A percentile compares a stretch with the other conserved stretches of the same genome.
phyloP scores from a whole-genome alignment of 202 grass and related monocot genomes.

The Dendrocalamus latiflorus region DNA sequence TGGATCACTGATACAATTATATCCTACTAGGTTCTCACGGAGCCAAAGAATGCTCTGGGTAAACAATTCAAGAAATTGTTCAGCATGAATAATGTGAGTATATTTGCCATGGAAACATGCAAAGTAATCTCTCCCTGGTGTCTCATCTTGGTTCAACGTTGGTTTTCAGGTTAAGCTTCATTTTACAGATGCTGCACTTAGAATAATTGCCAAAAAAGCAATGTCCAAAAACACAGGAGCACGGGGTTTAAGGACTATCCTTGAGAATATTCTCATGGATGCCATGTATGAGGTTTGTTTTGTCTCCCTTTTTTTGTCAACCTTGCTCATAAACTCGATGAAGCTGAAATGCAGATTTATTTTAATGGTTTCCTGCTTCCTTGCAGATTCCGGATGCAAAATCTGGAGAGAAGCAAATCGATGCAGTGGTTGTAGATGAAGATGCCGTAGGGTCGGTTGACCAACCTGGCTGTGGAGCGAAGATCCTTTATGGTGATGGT shows the following conservation, averaged over 20 bases:
- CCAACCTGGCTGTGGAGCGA: constrained; percentile 71
- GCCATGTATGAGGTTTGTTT: constrained; percentile 93
- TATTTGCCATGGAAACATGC: constrained; percentile 8
- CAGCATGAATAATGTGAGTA: constrained; percentile 95
- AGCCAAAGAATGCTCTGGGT: constrained; percentile 94
- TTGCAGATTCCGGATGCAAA: constrained; percentile 89
- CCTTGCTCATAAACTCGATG: neutral
- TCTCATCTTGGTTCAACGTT: constrained; percentile 20
- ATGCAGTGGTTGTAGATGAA: constrained; percentile 90
- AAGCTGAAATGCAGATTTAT: neutral
- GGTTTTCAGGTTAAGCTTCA: constrained; percentile 95
- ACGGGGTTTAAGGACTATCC: constrained; percentile 85
- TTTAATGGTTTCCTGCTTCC: neutral
- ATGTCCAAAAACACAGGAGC: constrained; percentile 97
- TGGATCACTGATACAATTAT: constrained; percentile 10
- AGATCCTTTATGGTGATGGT: constrained; percentile 77
- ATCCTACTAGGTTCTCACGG: constrained; percentile 62
- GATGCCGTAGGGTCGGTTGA: constrained; percentile 76
- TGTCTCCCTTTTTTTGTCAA: neutral
- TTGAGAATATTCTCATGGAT: constrained; percentile 97
- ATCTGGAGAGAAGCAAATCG: constrained; percentile 67
- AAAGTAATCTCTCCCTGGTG: neutral
- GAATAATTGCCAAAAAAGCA: constrained; percentile 86
- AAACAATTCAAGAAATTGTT: constrained; percentile 98
- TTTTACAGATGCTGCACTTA: constrained; percentile 81